Base-by-base conservation (phyloP, 148 eudicot species). In the Agrostemma githago region DNA sequence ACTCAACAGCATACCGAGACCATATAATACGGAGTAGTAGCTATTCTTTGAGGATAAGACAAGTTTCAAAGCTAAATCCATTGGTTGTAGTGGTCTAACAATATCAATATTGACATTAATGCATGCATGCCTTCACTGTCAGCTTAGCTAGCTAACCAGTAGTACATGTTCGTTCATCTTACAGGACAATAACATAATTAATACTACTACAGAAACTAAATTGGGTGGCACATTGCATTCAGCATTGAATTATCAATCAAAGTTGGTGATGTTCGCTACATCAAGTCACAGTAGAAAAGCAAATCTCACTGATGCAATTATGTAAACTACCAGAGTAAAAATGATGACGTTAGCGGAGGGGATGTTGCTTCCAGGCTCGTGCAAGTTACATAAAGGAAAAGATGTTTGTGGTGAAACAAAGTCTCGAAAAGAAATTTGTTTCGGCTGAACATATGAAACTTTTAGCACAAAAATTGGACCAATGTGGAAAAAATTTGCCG, bases 131-230 rank as follows among this genome's bases (percentile, higher is more conserved):
- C 68, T 44, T 48, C 62, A 8, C 56, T 51, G 20, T 15, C 41
- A 39, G 9, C 58, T 40, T 46, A 19, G 70, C 56, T 46, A 19
- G 70, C 56, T 54, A 62, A 59, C 69, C 17, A 71, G 15, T 67
- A 73, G 53, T 73, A 71, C n/a, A 40, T 42, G 53, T 73, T 63
- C n/a, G 19, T 42, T 53, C 26, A 42, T 40, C 63, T 41, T 44
- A 58, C 34, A 68, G 78, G 78, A 76, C 78, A 63, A 76, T 64
- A 6, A 68, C 66, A 68, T 43, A 15, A 37, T 53, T 68, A 59
- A 64, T 68, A 59, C 67, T 68, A 59, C 48, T 68, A 59, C 67
- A 43, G 6, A 20, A 59, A 51, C 34, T 26, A 43, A 68, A 57
- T 68, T 38, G 34, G 67, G 68, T 41, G 68, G 72, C 15, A 59